Conservation (phyloP, 2,329 filamentous ascomycete genomes). For the Ophiostoma perfectum region DNA sequence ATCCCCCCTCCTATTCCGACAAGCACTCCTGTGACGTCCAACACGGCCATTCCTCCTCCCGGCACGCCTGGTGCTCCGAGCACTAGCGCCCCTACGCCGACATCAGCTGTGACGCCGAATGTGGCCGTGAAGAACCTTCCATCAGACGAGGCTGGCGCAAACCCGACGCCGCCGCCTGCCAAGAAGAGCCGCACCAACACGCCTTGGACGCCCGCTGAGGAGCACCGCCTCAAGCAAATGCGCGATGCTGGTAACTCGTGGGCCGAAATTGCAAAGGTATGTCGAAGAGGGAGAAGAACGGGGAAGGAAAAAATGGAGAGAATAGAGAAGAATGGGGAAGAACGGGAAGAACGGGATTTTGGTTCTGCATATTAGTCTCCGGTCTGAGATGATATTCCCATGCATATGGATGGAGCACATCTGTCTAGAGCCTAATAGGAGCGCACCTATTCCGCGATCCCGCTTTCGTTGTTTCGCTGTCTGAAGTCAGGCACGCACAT, state of each 20-base stretch:
- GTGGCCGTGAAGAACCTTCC: constrained; percentile 25
- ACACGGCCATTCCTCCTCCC: constrained; percentile 32
- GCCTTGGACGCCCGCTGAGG: constrained; percentile 93
- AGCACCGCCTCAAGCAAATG: constrained; percentile 88
- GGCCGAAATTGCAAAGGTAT: constrained; percentile 96
- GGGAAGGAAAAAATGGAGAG: background rate
- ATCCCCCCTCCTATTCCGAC: constrained; percentile 28
- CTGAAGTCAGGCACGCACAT: background rate
- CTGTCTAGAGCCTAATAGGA: background rate
- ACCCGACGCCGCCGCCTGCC: constrained; percentile 48
- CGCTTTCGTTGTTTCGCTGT: background rate
- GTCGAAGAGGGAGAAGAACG: constrained; percentile 22
- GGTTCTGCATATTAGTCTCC: background rate
- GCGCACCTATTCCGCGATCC: background rate
- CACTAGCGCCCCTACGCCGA: constrained; percentile 25
- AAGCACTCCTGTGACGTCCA: constrained; percentile 26
- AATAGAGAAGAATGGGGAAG: background rate
- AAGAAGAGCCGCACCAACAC: constrained; percentile 99
- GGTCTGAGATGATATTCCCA: background rate
- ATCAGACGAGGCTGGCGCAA: constrained; percentile 33
- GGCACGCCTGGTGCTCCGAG: constrained; percentile 35
- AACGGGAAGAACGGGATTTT: no score
- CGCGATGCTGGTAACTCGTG: constrained; percentile 88
- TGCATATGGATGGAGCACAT: constrained; percentile 2
- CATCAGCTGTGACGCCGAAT: constrained; percentile 25